A percentile compares a stretch with the other conserved stretches of the same genome.
These are phyloP conservation scores for Xylariaceae sp. DNA, from an alignment of 2,329 filamentous ascomycete genomes.

Conservation along the genomic window DNA sequence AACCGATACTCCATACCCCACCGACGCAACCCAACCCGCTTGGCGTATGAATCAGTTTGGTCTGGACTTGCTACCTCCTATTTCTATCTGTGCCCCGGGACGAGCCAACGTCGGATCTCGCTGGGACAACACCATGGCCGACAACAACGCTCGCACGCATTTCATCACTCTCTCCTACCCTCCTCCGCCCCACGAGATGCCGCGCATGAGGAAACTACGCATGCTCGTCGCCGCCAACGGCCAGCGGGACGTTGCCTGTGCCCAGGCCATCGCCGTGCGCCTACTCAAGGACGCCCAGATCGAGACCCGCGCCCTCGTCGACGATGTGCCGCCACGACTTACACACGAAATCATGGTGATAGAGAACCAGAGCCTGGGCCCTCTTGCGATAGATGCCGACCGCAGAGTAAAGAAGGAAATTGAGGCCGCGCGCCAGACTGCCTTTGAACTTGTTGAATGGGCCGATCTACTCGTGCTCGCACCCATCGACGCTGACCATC, in stretches of 20 bases:
- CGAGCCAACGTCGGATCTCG: background rate
- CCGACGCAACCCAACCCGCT: background rate
- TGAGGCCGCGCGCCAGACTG: slow-evolving; percentile 49
- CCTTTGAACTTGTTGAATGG: slow-evolving; percentile 73
- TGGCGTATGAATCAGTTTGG: background rate
- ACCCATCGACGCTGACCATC: slow-evolving; percentile 76
- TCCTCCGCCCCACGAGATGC: slow-evolving; percentile 37
- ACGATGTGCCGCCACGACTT: slow-evolving; percentile 59
- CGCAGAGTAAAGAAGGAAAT: slow-evolving; percentile 38
- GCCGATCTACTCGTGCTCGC: slow-evolving; percentile 80
- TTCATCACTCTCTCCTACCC: slow-evolving; percentile 24
- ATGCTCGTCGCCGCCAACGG: slow-evolving; percentile 64
- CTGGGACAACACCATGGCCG: slow-evolving; percentile 9
- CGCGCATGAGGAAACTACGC: slow-evolving; percentile 45
- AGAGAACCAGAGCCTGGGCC: slow-evolving; percentile 47
- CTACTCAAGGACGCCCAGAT: slow-evolving; percentile 61
- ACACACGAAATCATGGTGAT: slow-evolving; percentile 58
- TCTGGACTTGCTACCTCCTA: background rate
- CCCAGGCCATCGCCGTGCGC: slow-evolving; percentile 60
- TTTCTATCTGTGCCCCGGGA: background rate
- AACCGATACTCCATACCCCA: background rate
- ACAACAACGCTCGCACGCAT: background rate
- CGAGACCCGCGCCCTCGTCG: slow-evolving; percentile 57
- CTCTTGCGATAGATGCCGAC: slow-evolving; percentile 33
- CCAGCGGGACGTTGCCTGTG: slow-evolving; percentile 58